Base-by-base conservation (phyloP, 179 eudicot genomes). In the Silene vulgaris region DNA sequence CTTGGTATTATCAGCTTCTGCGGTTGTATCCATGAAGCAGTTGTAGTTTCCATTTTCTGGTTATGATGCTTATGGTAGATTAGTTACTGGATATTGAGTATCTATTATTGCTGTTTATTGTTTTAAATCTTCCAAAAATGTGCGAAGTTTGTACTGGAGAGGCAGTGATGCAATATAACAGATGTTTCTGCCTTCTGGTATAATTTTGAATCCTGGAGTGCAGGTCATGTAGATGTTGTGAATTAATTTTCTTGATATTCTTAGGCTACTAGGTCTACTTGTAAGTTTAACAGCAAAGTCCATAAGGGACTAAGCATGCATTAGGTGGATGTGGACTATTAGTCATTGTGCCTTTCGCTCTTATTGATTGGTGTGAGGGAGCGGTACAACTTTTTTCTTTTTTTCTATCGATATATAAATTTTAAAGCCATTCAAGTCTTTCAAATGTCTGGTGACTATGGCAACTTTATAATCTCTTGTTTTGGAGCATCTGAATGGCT, bases 271-370 rank as follows among this genome's bases (percentile, higher is more conserved):
- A 20, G 60, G 14, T 23, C 23, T 20, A 45, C 52, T 8, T 0
- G 26, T 69, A 68, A 14, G 54, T 37, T 37, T 28, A 67, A 35
- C 71, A n/a, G n/a, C n/a, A n/a, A n/a, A n/a, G n/a, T n/a, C n/a
- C n/a, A n/a, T n/a, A 40, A n/a, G 14, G 54, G 43, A 19, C 20
- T 37, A 17, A 37, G 40, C 69, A 28, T 65, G n/a, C 40, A 65
- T 65, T 65, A 14, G 17, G 71, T 40, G 50, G 52, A 8, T 35
- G 16, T 65, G 69, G 48, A 8, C 52, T 45, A 11, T 67, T 35
- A 67, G 5, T 37, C 52, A 7, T 50, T 67, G 13, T 48, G 5
- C 48, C 52, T 35, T 67, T n/a, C 20, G 50, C 17, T 17, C 8
- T 35, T 32, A 66, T 30, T n/a, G 50, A 45, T 35, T 66, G 70